phyloP scores from a whole-genome alignment of 176 grass and related monocot species.

The Leersia perrieri region DNA sequence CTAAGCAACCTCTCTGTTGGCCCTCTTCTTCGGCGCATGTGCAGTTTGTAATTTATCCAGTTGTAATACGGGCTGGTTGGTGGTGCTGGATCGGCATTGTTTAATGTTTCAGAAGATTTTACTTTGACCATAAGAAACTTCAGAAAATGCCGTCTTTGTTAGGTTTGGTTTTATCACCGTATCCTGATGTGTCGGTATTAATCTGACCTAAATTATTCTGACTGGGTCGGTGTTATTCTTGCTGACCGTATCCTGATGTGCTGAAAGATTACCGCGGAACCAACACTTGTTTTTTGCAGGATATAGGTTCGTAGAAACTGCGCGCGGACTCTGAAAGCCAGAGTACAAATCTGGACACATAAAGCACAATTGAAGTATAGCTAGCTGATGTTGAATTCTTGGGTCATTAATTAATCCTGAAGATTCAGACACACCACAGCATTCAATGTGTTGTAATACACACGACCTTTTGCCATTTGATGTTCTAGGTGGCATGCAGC shows the following conservation, averaged over 20 bases:
- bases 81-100: not conserved
- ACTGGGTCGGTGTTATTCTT: not conserved
- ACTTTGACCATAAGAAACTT: conserved; percentile 16
- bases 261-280: not conserved
- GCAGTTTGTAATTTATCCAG: not conserved
- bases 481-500: no score
- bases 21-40: conserved; percentile 19
- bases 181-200: no score
- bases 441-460: no score
- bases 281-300: not conserved
- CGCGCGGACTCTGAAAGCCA: no score
- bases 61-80: not conserved
- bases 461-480: no score
- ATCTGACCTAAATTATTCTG: not conserved
- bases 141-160: not conserved
- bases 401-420: not conserved
- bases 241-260: not conserved
- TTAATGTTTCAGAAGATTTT: conserved; percentile 28
- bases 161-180: not conserved
- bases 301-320: not conserved
- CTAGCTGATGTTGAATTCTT: no score
- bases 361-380: no score
- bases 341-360: not conserved
- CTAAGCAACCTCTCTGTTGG: conserved; percentile 40
- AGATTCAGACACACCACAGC: not conserved